These are phyloP conservation scores for Suhomyces sp. DNA, from an alignment of 805 yeast genomes.

Conservation along the genomic window DNA sequence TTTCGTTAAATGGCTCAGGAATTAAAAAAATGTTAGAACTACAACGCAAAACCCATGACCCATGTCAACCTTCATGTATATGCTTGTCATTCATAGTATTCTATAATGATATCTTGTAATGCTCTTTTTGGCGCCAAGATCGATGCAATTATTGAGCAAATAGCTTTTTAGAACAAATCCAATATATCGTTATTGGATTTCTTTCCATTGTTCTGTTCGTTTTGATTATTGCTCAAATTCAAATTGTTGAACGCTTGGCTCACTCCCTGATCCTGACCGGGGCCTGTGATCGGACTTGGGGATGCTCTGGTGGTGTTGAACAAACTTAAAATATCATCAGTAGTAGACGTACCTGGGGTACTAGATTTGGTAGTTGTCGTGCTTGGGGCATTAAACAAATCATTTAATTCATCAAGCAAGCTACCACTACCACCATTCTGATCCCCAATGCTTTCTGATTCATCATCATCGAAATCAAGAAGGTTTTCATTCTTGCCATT, in stretches of 20 bases:
- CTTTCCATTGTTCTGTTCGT: conserved; percentile 1
- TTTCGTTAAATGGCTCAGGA: too few species aligned
- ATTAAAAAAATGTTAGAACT: too few species aligned
- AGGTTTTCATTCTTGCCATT: conserved; percentile 73
- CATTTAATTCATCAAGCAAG: conserved; percentile 73
- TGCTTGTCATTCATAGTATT: too few species aligned
- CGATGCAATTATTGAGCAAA: background rate
- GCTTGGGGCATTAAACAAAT: conserved; percentile 62
- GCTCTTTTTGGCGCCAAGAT: background rate
- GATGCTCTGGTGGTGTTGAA: conserved; percentile 27
- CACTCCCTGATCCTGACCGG: too few species aligned
- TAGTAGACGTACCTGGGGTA: conserved; percentile 16
- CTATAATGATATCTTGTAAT: background rate
- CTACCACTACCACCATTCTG: conserved; percentile 26
- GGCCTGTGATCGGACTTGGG: too few species aligned
- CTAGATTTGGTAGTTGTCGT: conserved; percentile 29
- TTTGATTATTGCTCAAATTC: conserved; percentile 1
- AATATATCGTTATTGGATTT: conserved; percentile 33
- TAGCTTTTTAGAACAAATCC: conserved; percentile 30
- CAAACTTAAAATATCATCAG: conserved; percentile 48
- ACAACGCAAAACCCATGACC: too few species aligned
- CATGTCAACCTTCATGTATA: too few species aligned
- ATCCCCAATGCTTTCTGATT: conserved; percentile 18
- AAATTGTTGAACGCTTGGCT: conserved; percentile 4
- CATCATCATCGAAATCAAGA: conserved; percentile 80